phyloP scores from a whole-genome alignment of 164 flowering plant genomes.

The Pachysandra terminalis region DNA sequence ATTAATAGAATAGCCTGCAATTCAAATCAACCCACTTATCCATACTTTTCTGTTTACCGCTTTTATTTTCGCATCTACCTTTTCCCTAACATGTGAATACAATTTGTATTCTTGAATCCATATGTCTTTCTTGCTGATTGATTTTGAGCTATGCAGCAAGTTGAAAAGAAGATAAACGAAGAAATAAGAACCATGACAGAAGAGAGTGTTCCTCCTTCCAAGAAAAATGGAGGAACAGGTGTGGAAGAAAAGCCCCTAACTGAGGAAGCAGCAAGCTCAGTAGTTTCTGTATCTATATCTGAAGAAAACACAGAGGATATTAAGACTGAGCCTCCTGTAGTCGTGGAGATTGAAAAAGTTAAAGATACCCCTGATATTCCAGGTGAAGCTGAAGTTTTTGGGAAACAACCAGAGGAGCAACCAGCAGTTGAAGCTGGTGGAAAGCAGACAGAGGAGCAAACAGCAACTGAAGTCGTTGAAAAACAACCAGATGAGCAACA shows the following conservation, averaged over 20 bases:
- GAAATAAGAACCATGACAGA: constrained; percentile 19
- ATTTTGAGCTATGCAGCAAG: constrained; percentile 19
- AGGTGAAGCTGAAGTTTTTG: neutral
- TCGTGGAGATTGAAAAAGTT: constrained; percentile 14
- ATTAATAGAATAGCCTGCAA: too few species aligned
- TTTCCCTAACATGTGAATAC: too few species aligned
- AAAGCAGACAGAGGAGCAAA: constrained; percentile 8
- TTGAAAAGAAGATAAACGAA: constrained; percentile 20
- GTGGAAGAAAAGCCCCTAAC: constrained; percentile 4
- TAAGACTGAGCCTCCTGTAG: constrained; percentile 7
- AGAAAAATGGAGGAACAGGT: constrained; percentile 12
- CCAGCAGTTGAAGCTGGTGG: neutral
- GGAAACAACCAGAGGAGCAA: too few species aligned
- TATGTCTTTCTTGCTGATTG: constrained; percentile 9
- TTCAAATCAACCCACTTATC: too few species aligned
- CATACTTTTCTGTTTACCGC: too few species aligned
- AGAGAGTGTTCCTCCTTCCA: constrained; percentile 16
- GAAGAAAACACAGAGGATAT: constrained; percentile 17
- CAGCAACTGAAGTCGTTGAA: constrained; percentile 12
- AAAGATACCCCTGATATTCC: constrained; percentile 17
- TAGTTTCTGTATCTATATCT: constrained; percentile 1
- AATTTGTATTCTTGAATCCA: too few species aligned
- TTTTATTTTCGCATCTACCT: too few species aligned
- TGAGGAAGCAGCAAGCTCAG: constrained; percentile 1
- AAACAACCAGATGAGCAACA: too few species aligned